phyloP scores from a whole-genome alignment of 257 asterid genomes.

The Petrea volubilis region DNA sequence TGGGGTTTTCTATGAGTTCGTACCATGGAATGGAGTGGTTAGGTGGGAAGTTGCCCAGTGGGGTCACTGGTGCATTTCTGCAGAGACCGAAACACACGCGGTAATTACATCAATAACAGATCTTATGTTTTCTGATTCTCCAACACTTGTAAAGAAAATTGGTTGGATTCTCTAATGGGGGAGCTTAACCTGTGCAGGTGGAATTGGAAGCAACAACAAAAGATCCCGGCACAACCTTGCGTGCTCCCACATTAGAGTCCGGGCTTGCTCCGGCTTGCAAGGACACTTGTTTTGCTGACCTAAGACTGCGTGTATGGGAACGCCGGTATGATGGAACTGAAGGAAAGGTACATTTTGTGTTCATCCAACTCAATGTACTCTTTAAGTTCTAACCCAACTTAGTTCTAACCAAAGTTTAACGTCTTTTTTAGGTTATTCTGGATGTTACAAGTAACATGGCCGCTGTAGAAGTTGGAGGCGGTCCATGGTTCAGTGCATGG shows the following conservation, averaged over 20 bases:
- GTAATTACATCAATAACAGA: constrained; percentile 32
- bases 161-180: constrained; percentile 7
- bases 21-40: constrained; percentile 89
- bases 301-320: constrained; percentile 71
- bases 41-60: constrained; percentile 85
- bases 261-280: constrained; percentile 91
- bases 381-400: neutral
- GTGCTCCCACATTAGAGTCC: constrained; percentile 92
- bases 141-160: neutral
- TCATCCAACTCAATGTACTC: neutral
- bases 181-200: constrained; percentile 46
- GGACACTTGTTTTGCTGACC: constrained; percentile 79
- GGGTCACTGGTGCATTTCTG: constrained; percentile 88
- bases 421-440: constrained; percentile 56
- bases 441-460: constrained; percentile 95
- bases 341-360: constrained; percentile 60
- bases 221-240: constrained; percentile 80
- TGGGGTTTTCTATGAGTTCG: constrained; percentile 82
- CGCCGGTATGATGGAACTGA: constrained; percentile 59
- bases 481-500: constrained; percentile 96
- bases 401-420: neutral
- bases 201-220: constrained; percentile 73
- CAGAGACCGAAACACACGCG: constrained; percentile 68
- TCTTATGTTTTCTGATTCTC: neutral
- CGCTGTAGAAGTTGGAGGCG: constrained; percentile 96